phyloP scores from a whole-genome alignment of 139 green algal species.

The Spirogloea muscicola region DNA sequence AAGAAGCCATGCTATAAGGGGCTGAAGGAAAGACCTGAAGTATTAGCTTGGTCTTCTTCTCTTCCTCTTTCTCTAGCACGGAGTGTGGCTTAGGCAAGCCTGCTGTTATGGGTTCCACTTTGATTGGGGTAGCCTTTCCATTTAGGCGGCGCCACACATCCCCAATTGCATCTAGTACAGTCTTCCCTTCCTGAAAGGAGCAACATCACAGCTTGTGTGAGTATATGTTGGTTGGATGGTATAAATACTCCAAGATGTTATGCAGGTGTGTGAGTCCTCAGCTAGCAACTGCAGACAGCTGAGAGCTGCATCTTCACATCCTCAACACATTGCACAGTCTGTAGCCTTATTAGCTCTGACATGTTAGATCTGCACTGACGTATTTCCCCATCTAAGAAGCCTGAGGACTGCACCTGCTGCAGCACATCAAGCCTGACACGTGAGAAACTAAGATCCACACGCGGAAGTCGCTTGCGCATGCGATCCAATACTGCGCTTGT shows the following conservation, averaged over 20 bases:
- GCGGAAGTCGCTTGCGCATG: not conserved
- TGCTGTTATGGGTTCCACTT: not conserved
- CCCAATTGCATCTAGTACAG: constrained; percentile 1
- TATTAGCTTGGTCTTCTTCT: constrained; percentile 33
- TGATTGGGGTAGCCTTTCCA: not conserved
- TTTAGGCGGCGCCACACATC: constrained; percentile 32
- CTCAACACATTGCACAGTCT: not conserved
- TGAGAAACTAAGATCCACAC: constrained; percentile 29
- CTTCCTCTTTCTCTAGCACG: constrained; percentile 5
- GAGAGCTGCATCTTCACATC: not conserved
- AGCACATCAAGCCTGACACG: no score
- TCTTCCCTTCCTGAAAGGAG: not conserved
- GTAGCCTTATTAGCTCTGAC: not conserved
- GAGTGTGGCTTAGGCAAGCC: constrained; percentile 13
- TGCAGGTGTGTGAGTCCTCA: no score
- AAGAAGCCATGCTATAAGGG: no score
- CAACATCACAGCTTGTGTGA: no score
- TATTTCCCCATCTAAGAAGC: not conserved
- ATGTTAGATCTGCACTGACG: not conserved
- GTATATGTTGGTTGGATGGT: no score
- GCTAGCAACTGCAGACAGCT: not conserved
- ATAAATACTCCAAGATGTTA: no score
- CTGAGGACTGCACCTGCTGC: no score
- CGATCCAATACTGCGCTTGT: constrained; percentile 4
- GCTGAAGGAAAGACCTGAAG: constrained; percentile 1